Evolutionary conservation across 2,329 filamentous ascomycete genomes (phyloP).

Genomic region (Colletotrichum graminicola): DNA sequence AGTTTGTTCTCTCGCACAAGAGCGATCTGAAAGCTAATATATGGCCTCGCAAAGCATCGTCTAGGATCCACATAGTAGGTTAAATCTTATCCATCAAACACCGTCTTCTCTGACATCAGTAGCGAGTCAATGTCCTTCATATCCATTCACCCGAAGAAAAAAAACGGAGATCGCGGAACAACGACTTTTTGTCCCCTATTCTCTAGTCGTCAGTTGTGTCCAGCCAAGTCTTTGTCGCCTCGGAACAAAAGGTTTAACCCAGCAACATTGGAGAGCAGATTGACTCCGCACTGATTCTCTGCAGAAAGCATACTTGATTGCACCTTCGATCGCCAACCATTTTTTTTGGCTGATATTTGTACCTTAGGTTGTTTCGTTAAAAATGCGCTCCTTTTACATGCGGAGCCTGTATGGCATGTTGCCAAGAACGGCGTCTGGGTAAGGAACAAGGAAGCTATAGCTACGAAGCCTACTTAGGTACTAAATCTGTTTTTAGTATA

Average conservation of each 20-base stretch:
- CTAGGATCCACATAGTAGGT: slow-evolving; percentile 57
- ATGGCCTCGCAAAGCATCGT: slow-evolving; percentile 59
- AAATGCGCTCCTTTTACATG: slow-evolving; percentile 29
- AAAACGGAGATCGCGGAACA: background rate
- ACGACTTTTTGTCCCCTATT: background rate
- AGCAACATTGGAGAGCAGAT: slow-evolving; percentile 26
- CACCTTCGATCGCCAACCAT: slow-evolving; percentile 30
- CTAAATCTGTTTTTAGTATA: slow-evolving; percentile 27
- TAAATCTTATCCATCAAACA: background rate
- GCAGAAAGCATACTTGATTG: slow-evolving; percentile 32
- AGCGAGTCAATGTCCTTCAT: background rate
- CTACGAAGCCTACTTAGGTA: slow-evolving; percentile 15
- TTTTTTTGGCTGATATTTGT: slow-evolving; percentile 43
- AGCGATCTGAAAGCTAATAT: slow-evolving; percentile 78
- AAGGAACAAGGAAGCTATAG: slow-evolving; percentile 38
- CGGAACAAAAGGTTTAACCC: slow-evolving; percentile 38
- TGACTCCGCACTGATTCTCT: slow-evolving; percentile 39
- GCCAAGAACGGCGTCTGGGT: slow-evolving; percentile 38
- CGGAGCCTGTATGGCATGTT: slow-evolving; percentile 33
- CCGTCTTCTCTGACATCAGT: slow-evolving; percentile 7
- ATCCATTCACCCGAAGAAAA: background rate
- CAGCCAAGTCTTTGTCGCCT: slow-evolving; percentile 16
- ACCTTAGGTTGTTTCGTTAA: slow-evolving; percentile 43
- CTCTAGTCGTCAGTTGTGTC: slow-evolving; percentile 1
- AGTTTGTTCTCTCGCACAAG: slow-evolving; percentile 91